These are phyloP conservation scores for Luffa acutangula DNA, from an alignment of 306 rosid species.

Conservation along the genomic window DNA sequence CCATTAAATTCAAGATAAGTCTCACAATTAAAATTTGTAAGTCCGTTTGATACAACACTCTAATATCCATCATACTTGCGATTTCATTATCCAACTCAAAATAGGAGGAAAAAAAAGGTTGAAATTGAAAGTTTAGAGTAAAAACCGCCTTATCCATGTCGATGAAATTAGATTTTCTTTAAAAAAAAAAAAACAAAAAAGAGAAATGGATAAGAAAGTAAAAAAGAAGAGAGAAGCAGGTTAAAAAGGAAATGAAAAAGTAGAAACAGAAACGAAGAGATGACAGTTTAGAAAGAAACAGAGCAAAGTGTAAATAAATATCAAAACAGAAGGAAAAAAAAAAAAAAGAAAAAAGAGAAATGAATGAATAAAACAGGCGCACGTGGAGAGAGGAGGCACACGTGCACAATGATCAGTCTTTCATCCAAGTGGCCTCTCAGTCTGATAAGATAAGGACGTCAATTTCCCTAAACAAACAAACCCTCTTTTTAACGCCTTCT, in stretches of 20 bases:
- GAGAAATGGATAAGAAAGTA: neutral
- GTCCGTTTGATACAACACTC: no score
- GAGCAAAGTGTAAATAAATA: neutral
- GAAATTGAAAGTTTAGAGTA: no score
- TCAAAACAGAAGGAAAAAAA: neutral
- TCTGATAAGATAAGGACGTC: conserved; percentile 26
- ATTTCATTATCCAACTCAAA: no score
- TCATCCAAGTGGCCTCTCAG: neutral
- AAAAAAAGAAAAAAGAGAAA: conserved; percentile 32
- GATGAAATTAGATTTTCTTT: neutral
- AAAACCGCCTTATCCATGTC: neutral
- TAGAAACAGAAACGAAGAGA: neutral
- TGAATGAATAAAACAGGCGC: conserved; percentile 56
- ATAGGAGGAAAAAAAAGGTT: no score
- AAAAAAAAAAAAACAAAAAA: no score
- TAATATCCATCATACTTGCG: no score
- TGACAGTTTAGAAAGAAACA: neutral
- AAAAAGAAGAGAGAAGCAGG: neutral
- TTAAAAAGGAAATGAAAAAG: neutral
- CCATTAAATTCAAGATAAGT: no score
- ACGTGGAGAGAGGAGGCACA: conserved; percentile 94
- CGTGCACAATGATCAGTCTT: conserved; percentile 65
- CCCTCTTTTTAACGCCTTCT: conserved; percentile 4
- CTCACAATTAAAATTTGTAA: no score
- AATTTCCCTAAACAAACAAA: conserved; percentile 21